Evolutionary conservation across 805 yeast genomes (phyloP), one percentile per base, ranked within the genome.

Genomic region (Wickerhamomyces alni): DNA sequence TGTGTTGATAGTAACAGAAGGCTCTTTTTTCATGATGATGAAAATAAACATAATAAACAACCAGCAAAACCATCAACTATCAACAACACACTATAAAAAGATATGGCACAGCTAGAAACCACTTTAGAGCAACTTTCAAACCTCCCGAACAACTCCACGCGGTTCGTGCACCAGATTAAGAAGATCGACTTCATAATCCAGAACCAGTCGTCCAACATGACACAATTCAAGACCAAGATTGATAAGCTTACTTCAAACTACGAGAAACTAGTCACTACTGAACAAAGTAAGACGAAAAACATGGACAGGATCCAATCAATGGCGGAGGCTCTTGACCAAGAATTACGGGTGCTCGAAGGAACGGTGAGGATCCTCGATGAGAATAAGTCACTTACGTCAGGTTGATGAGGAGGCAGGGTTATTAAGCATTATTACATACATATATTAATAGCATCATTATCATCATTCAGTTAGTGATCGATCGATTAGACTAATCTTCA

Each of bases 291-390:
- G 6, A 24, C 36, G 16, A 41, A 41, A 24, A 41, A 44, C 17
- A 28, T 45, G 9, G 31, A 65, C 1, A 64, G 66, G 36, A 54
- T 75, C 3, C 85, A 79, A 50, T 65, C 67, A 32, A 67, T 76
- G 48, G 78, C 87, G 0, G 96, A 87, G 54, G 44, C 71, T 13
- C 52, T 85, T 3, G 95, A 87, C 58, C 83, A 82, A 46, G 79
- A 80, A 37, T 60, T 88, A 16, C 61, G 95, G 35, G 77, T 85
- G 2, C 58, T 87, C 33, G 96, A 87, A 54, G 61, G 66, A 31
- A 71, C 87, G 0, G 48, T 71, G 37, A 53, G 57, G 37, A 48
- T 67, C 16, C 56, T 72, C 3, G 49, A 55, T 17, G 65, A 59
- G 37, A 55, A 55, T 36, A 46, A 51, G 19, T 33, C 40, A 24